Percentiles rank a stretch among this genome's conserved stretches.
Conservation (phyloP, 331 rosid species). For the Cucumis variabilis region DNA sequence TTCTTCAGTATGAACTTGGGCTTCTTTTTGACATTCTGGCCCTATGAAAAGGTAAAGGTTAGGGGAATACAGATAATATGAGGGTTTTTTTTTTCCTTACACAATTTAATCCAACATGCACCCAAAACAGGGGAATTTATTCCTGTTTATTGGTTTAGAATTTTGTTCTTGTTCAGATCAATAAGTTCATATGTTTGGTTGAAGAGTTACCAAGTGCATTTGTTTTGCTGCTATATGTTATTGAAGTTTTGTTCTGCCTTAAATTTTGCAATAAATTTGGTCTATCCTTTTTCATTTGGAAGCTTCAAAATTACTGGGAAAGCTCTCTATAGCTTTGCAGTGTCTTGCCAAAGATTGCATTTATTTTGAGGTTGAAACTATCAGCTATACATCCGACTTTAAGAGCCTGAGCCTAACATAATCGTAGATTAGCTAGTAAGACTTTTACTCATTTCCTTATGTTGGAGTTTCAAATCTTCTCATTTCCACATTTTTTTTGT, state of each 20-base stretch:
- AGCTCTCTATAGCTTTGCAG: slow-evolving; percentile 2
- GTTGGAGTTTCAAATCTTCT: background rate
- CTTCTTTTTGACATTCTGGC: background rate
- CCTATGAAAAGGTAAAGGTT: background rate
- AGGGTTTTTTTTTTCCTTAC: background rate
- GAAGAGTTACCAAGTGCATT: background rate
- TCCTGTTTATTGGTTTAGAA: background rate
- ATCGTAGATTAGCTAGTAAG: background rate
- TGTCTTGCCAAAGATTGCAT: background rate
- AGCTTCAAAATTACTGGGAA: background rate
- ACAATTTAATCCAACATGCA: slow-evolving; percentile 18
- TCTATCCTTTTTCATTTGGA: background rate
- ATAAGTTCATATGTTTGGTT: background rate
- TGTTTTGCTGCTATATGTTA: background rate
- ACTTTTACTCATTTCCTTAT: background rate
- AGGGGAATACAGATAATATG: background rate
- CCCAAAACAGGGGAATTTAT: slow-evolving; percentile 54
- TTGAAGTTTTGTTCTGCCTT: background rate
- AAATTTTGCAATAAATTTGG: background rate
- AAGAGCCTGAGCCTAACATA: background rate
- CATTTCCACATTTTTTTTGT: background rate
- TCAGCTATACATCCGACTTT: background rate
- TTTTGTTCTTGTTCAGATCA: background rate
- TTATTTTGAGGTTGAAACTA: background rate
- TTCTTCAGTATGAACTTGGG: background rate